A percentile compares a stretch with the other conserved stretches of the same genome.
phyloP scores from a whole-genome alignment of 306 rosid genomes.

The Gastrolobium bilobum region DNA sequence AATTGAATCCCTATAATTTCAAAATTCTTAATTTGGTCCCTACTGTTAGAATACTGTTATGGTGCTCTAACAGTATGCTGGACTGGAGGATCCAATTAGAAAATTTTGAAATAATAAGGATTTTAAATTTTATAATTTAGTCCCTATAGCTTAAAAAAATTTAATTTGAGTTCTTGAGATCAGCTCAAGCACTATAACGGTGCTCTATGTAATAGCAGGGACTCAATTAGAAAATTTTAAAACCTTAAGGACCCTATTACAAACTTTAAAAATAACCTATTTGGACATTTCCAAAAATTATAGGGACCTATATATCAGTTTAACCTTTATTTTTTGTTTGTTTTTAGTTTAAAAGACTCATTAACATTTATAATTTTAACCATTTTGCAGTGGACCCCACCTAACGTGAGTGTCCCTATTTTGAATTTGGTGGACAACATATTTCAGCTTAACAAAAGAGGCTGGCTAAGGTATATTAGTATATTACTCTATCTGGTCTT shows the following conservation, averaged over 20 bases:
- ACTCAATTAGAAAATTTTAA: not conserved
- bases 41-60: not conserved
- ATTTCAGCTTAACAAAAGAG: slow-evolving; percentile 97
- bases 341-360: slow-evolving; percentile 18
- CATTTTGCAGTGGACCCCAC: slow-evolving; percentile 95
- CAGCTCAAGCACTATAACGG: not conserved
- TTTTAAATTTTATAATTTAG: not conserved
- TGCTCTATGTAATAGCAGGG: not conserved
- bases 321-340: not conserved
- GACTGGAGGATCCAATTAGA: not conserved
- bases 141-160: not conserved
- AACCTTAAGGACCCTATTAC: not conserved
- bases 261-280: not conserved
- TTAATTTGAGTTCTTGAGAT: not conserved
- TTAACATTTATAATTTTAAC: slow-evolving; percentile 39
- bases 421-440: slow-evolving; percentile 96
- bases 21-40: not conserved
- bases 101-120: not conserved
- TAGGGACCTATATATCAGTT: not conserved
- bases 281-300: not conserved
- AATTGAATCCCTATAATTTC: slow-evolving; percentile 18
- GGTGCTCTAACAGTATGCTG: not conserved
- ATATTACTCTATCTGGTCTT: slow-evolving; percentile 49
- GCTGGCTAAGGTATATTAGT: slow-evolving; percentile 97
- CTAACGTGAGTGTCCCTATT: slow-evolving; percentile 91